Conservation (phyloP, 2,329 filamentous ascomycete genomes). For the Akanthomyces muscarius region DNA sequence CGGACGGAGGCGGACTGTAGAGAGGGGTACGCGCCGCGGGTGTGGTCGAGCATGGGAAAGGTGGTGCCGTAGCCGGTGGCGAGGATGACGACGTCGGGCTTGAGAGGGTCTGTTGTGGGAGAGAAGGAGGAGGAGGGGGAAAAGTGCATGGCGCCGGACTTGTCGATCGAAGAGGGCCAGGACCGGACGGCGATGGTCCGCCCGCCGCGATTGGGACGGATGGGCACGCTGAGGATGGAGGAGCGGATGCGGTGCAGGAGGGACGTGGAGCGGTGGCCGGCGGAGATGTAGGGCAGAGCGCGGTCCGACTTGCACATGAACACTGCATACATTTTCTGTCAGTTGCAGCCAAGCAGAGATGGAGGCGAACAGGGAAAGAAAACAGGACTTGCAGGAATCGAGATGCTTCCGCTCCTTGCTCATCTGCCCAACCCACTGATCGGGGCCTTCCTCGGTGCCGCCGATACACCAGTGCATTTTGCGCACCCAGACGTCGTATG, state of each 20-base stretch:
- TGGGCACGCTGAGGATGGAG: constrained; percentile 36
- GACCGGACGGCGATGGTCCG: constrained; percentile 40
- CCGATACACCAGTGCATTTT: constrained; percentile 40
- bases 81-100: constrained; percentile 42
- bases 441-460: constrained; percentile 42
- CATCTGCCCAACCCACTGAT: constrained; percentile 47
- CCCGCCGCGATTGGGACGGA: constrained; percentile 36
- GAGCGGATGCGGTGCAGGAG: constrained; percentile 34
- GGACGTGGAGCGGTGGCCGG: constrained; percentile 31
- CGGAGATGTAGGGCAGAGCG: constrained; percentile 41
- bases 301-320: constrained; percentile 42
- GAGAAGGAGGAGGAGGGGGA: not conserved
- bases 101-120: not conserved
- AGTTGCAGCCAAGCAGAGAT: too few relatives aligned
- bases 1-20: constrained; percentile 48
- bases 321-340: constrained; percentile 26
- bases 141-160: constrained; percentile 36
- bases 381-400: constrained; percentile 29
- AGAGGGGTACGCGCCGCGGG: constrained; percentile 32
- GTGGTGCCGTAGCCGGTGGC: constrained; percentile 44
- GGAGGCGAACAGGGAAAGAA: not conserved
- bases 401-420: constrained; percentile 34
- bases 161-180: constrained; percentile 39
- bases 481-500: constrained; percentile 45
- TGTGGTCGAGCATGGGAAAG: constrained; percentile 37